Percentiles rank a stretch among this genome's conserved stretches.
Evolutionary conservation across 23 red algal species (phyloP).

Genomic region (Chondrus crispus): DNA sequence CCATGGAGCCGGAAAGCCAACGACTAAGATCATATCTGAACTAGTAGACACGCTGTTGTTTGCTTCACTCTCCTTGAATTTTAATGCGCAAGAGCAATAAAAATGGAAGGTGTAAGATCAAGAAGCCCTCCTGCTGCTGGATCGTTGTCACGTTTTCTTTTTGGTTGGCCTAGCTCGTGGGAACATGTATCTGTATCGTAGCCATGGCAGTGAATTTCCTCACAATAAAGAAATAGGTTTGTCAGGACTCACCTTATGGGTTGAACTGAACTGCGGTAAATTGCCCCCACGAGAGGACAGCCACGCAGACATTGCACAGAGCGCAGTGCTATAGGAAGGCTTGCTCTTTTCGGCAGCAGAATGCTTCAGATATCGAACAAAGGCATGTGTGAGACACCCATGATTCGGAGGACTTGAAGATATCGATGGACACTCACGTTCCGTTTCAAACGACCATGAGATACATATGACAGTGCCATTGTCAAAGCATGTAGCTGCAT

Average conservation of each 20-base stretch:
- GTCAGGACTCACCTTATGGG: too few relatives aligned
- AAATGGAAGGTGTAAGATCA: neutral
- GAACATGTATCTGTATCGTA: neutral
- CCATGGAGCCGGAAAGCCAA: slow-evolving; percentile 81
- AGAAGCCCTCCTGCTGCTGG: neutral
- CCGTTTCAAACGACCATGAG: neutral
- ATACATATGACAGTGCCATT: slow-evolving; percentile 39
- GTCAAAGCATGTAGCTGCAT: slow-evolving; percentile 15
- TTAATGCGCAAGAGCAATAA: neutral
- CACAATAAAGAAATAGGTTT: neutral
- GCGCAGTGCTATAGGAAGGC: neutral
- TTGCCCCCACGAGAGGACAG: too few relatives aligned
- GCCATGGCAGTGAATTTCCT: neutral
- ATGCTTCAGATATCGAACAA: slow-evolving; percentile 21
- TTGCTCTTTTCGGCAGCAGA: neutral
- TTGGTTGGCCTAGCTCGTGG: neutral
- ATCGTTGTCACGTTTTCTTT: neutral
- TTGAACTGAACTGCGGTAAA: too few relatives aligned
- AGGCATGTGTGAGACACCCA: slow-evolving; percentile 8
- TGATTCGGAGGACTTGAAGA: neutral
- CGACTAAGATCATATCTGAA: slow-evolving; percentile 56
- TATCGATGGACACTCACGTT: neutral
- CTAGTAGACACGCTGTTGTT: slow-evolving; percentile 62
- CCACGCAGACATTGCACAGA: neutral
- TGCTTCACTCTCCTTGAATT: slow-evolving; percentile 23